Conservation (phyloP, 2,329 filamentous ascomycete genomes). For the Hymenoscyphus fructigenus region DNA sequence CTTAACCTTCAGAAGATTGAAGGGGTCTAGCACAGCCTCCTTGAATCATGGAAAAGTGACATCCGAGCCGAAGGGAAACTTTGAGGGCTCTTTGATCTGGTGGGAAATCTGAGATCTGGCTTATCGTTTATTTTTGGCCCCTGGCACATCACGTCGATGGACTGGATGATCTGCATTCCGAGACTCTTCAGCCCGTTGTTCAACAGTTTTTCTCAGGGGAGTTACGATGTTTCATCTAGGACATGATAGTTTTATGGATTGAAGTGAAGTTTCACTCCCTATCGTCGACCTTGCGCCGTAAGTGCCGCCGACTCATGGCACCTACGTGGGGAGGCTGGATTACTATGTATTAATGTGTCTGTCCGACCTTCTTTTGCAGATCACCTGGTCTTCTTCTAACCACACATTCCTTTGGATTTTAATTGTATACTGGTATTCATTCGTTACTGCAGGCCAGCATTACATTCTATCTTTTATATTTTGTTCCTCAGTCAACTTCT, state of each 20-base stretch:
- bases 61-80: slow-evolving; percentile 10
- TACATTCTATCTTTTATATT: slow-evolving; percentile 16
- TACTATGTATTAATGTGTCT: background rate
- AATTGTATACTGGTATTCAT: slow-evolving; percentile 15
- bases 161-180: slow-evolving; percentile 4
- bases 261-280: slow-evolving; percentile 5
- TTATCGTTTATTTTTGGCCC: background rate
- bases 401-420: slow-evolving; percentile 3
- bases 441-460: slow-evolving; percentile 23
- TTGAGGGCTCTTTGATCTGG: slow-evolving; percentile 4
- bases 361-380: background rate
- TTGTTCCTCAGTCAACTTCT: background rate
- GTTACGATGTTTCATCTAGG: slow-evolving; percentile 5
- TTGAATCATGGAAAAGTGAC: slow-evolving; percentile 11
- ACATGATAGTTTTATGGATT: slow-evolving; percentile 2
- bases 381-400: background rate
- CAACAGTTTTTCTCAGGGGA: slow-evolving; percentile 1
- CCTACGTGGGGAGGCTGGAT: background rate
- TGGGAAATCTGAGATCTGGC: slow-evolving; percentile 1
- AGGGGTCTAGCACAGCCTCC: slow-evolving; percentile 18
- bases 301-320: background rate
- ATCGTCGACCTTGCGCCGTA: background rate
- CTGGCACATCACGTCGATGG: background rate
- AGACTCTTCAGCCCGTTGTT: background rate
- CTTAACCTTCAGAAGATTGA: slow-evolving; percentile 16